Evolutionary conservation across 345 rosid species (phyloP).

Genomic region (Populus deltoides): DNA sequence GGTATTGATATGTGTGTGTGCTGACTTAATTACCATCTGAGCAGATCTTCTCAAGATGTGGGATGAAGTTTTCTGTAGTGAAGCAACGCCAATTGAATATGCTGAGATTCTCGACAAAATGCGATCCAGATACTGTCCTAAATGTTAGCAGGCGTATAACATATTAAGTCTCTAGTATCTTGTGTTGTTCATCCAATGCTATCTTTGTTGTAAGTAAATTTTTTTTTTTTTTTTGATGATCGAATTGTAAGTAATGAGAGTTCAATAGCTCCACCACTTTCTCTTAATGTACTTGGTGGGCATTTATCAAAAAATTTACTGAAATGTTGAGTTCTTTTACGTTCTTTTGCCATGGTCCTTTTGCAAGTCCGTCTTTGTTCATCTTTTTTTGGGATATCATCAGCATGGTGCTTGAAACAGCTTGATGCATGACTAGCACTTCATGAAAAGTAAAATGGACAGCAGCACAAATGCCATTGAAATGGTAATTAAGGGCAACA

Average conservation of each 20-base stretch:
- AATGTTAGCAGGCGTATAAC: slow-evolving; percentile 17
- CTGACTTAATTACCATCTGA: slow-evolving; percentile 25
- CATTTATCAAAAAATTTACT: too few relatives aligned
- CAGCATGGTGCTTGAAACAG: too few relatives aligned
- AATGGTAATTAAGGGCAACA: too few relatives aligned
- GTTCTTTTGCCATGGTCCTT: too few relatives aligned
- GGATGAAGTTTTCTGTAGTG: slow-evolving; percentile 59
- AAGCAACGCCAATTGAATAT: slow-evolving; percentile 59
- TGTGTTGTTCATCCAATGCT: neutral
- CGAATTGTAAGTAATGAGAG: neutral
- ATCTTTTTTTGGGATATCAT: too few relatives aligned
- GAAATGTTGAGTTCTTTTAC: too few relatives aligned
- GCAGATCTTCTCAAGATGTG: slow-evolving; percentile 74
- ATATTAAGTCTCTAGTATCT: neutral
- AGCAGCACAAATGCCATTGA: too few relatives aligned
- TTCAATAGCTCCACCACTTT: neutral
- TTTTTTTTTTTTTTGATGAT: neutral
- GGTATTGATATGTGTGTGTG: neutral
- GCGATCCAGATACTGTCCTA: slow-evolving; percentile 45
- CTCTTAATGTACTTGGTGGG: neutral
- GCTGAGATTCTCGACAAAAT: slow-evolving; percentile 60
- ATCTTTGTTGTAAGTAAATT: neutral
- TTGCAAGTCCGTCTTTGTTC: too few relatives aligned
- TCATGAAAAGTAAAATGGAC: too few relatives aligned
- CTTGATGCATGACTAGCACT: too few relatives aligned